A percentile compares a stretch with the other conserved stretches of the same genome.
Evolutionary conservation across 179 eudicot species (phyloP).

Genomic region (Sideroxylon spinosum): DNA sequence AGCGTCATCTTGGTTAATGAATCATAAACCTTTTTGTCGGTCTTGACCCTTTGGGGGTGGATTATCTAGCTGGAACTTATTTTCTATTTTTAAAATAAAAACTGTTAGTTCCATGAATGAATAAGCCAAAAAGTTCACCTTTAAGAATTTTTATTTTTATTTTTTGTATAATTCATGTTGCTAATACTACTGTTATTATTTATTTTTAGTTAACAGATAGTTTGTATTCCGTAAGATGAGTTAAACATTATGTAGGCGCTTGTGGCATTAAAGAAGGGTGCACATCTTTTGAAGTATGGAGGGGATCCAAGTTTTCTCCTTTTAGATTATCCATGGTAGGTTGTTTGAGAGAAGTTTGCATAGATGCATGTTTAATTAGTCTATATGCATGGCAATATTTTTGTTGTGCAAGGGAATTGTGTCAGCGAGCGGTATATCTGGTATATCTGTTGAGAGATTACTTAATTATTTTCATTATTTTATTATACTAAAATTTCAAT

Average conservation of each 20-base stretch:
- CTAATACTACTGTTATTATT: not conserved
- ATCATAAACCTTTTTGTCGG: not conserved
- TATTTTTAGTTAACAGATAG: not conserved
- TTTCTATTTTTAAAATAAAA: not conserved
- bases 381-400: not conserved
- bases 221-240: not conserved
- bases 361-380: not conserved
- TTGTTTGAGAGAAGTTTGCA: not conserved
- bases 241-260: slow-evolving; percentile 38
- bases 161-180: not conserved
- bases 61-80: not conserved
- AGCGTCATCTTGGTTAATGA: not conserved
- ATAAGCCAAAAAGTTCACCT: not conserved
- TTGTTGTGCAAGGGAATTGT: not conserved
- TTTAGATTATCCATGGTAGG: slow-evolving; percentile 64
- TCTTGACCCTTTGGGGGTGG: not conserved
- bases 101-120: not conserved
- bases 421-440: not conserved
- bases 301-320: slow-evolving; percentile 70
- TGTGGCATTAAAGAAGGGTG: slow-evolving; percentile 62
- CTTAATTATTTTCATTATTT: not conserved
- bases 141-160: not conserved
- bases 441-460: not conserved
- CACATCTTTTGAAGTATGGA: slow-evolving; percentile 67
- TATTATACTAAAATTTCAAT: not conserved